Evolutionary conservation across 768 basidiomycete genomes (phyloP).

Genomic region (Paxillus involutus): DNA sequence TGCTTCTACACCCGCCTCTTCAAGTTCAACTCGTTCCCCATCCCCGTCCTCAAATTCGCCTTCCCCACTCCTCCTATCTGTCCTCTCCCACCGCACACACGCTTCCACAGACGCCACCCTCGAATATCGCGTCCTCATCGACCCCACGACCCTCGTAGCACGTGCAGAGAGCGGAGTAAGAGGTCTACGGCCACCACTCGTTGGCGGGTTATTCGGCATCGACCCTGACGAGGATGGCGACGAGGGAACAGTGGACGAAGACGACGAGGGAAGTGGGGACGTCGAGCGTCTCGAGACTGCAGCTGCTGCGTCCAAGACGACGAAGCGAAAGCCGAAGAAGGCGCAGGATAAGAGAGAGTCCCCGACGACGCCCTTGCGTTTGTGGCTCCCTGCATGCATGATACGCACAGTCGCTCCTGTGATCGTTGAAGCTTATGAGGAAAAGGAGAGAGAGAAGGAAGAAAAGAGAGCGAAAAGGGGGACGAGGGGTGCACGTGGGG

Average conservation of each 20-base stretch:
- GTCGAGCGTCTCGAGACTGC: slow-evolving; percentile 27
- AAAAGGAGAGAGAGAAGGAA: slow-evolving; percentile 50
- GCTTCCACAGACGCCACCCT: slow-evolving; percentile 66
- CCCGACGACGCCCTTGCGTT: slow-evolving; percentile 54
- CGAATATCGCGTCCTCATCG: slow-evolving; percentile 81
- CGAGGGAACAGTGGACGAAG: slow-evolving; percentile 45
- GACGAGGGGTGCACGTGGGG: slow-evolving; percentile 16
- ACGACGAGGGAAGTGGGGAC: slow-evolving; percentile 18
- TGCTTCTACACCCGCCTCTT: not conserved
- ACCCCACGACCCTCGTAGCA: slow-evolving; percentile 63
- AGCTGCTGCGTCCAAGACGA: slow-evolving; percentile 16
- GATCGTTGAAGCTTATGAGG: slow-evolving; percentile 63
- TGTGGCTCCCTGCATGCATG: slow-evolving; percentile 88
- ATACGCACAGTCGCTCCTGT: slow-evolving; percentile 64
- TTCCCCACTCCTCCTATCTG: slow-evolving; percentile 56
- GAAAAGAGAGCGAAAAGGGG: slow-evolving; percentile 35
- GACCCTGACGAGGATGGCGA: slow-evolving; percentile 48
- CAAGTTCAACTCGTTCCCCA: not conserved
- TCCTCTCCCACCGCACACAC: slow-evolving; percentile 66
- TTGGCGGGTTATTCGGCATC: slow-evolving; percentile 37
- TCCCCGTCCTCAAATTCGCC: slow-evolving; percentile 28
- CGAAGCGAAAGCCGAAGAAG: slow-evolving; percentile 19
- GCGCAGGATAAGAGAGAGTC: slow-evolving; percentile 25
- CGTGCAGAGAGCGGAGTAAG: slow-evolving; percentile 66
- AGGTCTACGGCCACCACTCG: slow-evolving; percentile 52